Base-by-base conservation (phyloP, 805 yeast species). In the Ogataea kodamae region DNA sequence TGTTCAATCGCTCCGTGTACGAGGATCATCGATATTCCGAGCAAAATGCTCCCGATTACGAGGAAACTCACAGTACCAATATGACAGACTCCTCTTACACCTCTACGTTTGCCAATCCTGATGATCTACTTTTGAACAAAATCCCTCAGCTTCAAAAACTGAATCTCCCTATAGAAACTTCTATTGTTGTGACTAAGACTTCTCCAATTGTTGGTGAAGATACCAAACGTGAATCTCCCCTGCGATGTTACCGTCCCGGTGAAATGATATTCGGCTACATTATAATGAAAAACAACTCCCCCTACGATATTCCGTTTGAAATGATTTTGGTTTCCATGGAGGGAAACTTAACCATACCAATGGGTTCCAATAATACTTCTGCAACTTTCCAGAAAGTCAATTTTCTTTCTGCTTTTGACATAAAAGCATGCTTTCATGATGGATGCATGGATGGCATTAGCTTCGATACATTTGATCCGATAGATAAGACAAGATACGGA, bases 231-330 rank as follows among this genome's bases (percentile, higher is more conserved):
- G 68, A 63, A 31, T 48, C 53, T 10, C 51, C 61, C 22, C 48
- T 72, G 17, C 64, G 66, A 37, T 84, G 78, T 51, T 81, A 72
- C 49, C 73, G 73, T 12, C 78, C 80, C 9, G 86, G 86, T n/a
- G 88, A 81, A 49, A 64, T 65, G 13, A 63, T 81, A 9, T 69
- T 74, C 48, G 90, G 90, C 0, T 74, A 69, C 45, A 57, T 71
- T 6, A 43, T 54, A 0, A 59, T 75, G 13, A 57, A 61, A 32
- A 76, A 76, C 46, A 57, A 46, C 5, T 54, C 72, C 2, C 33
- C 50, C 1, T 43, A 55, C 11, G 59, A 65, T 0, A 61, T 80
- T 13, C 70, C 72, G 2, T 81, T 79, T 49, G 81, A 79, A 45
- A 75, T 76, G 77, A 72, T 80, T 49, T 65, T 73, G 34, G 70